phyloP scores from a whole-genome alignment of 768 basidiomycete genomes.

The Amanita muscaria region DNA sequence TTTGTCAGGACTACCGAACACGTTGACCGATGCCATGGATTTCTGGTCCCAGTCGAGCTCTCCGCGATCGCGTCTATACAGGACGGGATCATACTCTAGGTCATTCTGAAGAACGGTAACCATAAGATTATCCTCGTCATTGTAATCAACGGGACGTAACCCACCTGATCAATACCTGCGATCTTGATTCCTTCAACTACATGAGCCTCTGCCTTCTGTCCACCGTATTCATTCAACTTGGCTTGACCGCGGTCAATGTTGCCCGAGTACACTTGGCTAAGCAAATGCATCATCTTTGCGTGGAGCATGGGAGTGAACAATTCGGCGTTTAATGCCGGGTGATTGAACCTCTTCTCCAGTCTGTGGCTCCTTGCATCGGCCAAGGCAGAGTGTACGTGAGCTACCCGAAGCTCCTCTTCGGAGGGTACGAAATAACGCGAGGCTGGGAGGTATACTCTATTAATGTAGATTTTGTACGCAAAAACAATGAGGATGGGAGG shows the following conservation, averaged over 20 bases:
- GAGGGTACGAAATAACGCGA: constrained; percentile 86
- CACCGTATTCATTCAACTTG: constrained; percentile 71
- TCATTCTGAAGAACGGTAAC: constrained; percentile 35
- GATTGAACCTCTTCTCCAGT: constrained; percentile 88
- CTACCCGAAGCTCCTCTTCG: constrained; percentile 62
- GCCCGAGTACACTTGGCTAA: constrained; percentile 69
- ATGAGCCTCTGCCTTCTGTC: constrained; percentile 65
- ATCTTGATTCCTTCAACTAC: constrained; percentile 76
- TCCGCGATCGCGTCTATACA: constrained; percentile 74
- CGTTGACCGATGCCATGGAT: constrained; percentile 55
- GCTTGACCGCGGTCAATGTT: constrained; percentile 55
- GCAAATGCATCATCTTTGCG: constrained; percentile 73
- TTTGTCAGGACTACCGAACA: constrained; percentile 40
- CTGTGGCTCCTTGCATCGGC: constrained; percentile 65
- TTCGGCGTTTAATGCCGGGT: constrained; percentile 82
- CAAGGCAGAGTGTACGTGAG: constrained; percentile 71
- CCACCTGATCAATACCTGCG: constrained; percentile 70
- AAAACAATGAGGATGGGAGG: constrained; percentile 77
- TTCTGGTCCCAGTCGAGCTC: constrained; percentile 85
- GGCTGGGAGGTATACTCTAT: constrained; percentile 49
- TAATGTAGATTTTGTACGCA: constrained; percentile 79
- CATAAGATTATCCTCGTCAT: constrained; percentile 2
- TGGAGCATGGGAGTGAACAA: constrained; percentile 87
- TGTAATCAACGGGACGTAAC: constrained; percentile 9
- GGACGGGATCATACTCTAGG: constrained; percentile 71